These are phyloP conservation scores for Bonia amplexicaulis DNA, from an alignment of 176 grass and related monocot species.

Conservation along the genomic window DNA sequence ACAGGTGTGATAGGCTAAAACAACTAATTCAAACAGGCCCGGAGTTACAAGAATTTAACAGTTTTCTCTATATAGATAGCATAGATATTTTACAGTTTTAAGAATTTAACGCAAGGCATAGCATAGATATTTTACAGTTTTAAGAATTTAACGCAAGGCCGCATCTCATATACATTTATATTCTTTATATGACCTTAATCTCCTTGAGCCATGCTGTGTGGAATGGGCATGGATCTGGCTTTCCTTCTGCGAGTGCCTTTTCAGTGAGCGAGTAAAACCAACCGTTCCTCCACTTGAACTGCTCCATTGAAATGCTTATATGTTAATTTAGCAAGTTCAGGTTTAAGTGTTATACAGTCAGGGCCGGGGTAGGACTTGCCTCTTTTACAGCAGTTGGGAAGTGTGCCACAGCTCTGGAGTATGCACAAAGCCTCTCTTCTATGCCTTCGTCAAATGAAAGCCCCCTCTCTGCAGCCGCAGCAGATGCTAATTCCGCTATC, in stretches of 20 bases:
- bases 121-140: no score
- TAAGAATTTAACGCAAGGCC: neutral
- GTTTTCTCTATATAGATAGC: no score
- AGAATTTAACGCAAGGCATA: neutral
- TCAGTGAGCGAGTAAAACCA: conserved; percentile 85
- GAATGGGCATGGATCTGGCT: conserved; percentile 72
- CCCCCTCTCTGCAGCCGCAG: conserved; percentile 52
- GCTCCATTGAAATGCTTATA: neutral
- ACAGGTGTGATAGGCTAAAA: no score
- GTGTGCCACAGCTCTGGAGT: conserved; percentile 78
- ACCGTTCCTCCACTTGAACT: conserved; percentile 99
- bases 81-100: no score
- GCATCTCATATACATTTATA: neutral
- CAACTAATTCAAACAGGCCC: no score
- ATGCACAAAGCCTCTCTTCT: conserved; percentile 77
- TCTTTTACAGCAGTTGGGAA: conserved; percentile 97
- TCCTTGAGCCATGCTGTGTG: conserved; percentile 99
- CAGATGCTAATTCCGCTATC: conserved; percentile 65
- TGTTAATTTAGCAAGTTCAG: neutral
- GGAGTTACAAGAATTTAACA: no score
- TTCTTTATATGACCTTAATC: conserved; percentile 32
- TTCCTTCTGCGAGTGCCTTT: conserved; percentile 62
- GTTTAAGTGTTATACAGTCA: no score
- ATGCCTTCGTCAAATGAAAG: conserved; percentile 65
- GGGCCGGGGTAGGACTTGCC: conserved; percentile 30